Base-by-base conservation (phyloP, 805 yeast genomes). In the Metahyphopichia silvanorum region DNA sequence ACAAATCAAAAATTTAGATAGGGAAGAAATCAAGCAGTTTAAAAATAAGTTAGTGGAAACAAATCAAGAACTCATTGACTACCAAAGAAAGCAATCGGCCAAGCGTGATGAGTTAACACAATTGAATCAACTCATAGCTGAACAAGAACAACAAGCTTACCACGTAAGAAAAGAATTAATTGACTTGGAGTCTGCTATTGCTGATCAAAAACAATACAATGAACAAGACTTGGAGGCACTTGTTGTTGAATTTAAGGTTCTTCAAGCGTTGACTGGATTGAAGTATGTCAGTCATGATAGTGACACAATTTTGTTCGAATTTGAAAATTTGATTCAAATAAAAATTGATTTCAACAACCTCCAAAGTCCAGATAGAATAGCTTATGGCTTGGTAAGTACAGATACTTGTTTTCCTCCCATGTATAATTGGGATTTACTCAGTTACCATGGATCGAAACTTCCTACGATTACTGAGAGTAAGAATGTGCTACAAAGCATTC, bases 221-320 rank as follows among this genome's bases (percentile, higher is more conserved):
- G 23, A 32, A 3, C 32, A 37, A 6, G 65, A 60, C 18, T 39
- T 54, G 21, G 39, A 39, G 15, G 17, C 44, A 10, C 32, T 60
- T 16, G 39, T 45, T 16, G 35, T 43, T 11, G 49, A 44, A 23
- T 53, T 52, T 29, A 42, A 43, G 16, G 25, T 62, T 9, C 35
- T 61, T 9, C 63, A 60, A 37, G 40, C 42, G 4, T 31, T 54
- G 10, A 39, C 66, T 1, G 51, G 53, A 1, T 39, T 62, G 21
- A 41, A 41, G 17, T 56, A 42, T 25, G 17, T 43, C 4, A 25
- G 37, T 2, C 34, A 38, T n/a, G 32, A 40, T 3, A 46, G 32
- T 2, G 28, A 20, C 7, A 33, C 14, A 8, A 22, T 48, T 15
- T 8, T 18, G 6, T 49, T 48, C 21, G 31, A 23, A 13, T 49